Evolutionary conservation across 177 flowering plant genomes (phyloP).

Genomic region (Vitis hybrid): DNA sequence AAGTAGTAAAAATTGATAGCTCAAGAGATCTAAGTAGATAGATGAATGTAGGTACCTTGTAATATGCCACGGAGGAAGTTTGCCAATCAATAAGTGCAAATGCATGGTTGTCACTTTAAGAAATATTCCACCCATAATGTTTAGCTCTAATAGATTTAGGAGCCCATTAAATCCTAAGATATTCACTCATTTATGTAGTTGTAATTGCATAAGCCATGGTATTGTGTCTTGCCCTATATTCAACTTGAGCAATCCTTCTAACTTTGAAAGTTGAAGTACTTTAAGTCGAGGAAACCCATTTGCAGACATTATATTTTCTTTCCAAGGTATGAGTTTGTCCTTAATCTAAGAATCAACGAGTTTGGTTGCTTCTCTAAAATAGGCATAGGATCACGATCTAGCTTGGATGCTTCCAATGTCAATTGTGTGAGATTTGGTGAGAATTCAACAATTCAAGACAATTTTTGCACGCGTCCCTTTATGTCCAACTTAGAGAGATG

Average conservation of each 20-base stretch:
- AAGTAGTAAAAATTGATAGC: too few relatives aligned
- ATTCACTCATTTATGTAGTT: too few relatives aligned
- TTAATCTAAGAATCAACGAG: background rate
- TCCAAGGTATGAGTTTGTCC: background rate
- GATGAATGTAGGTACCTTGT: too few relatives aligned
- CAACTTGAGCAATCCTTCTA: background rate
- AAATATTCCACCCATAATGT: too few relatives aligned
- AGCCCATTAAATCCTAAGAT: too few relatives aligned
- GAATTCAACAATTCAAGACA: background rate
- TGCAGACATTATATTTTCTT: background rate
- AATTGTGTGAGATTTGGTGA: background rate
- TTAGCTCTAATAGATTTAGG: too few relatives aligned
- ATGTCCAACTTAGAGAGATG: background rate
- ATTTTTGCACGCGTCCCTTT: constrained; percentile 1
- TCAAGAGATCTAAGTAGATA: too few relatives aligned
- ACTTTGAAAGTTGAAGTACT: background rate
- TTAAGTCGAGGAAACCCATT: constrained; percentile 6
- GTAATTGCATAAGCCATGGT: background rate
- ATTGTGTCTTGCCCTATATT: background rate
- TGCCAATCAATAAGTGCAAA: too few relatives aligned
- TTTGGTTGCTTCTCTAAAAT: constrained; percentile 8
- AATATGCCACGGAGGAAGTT: too few relatives aligned
- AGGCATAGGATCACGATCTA: constrained; percentile 11
- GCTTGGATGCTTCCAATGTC: background rate
- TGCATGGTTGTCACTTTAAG: too few relatives aligned